Conservation (phyloP, 495 filamentous ascomycete genomes). For the Hypoxylon fragiforme region DNA sequence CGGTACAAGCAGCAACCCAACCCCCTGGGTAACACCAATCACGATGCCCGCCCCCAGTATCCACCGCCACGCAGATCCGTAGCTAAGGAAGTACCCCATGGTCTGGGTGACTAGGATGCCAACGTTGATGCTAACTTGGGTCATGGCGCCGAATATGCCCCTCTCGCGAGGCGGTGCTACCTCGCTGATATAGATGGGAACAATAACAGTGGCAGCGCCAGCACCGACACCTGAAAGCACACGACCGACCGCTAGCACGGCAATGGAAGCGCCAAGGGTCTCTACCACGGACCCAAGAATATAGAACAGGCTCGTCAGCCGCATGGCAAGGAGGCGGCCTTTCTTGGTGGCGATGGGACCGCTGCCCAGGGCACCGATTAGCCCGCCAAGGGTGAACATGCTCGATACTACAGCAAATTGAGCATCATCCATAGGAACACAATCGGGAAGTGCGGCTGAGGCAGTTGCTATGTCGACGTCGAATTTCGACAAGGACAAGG, state of each 20-base stretch:
- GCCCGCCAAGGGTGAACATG: conserved; percentile 88
- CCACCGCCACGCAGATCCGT: conserved; percentile 75
- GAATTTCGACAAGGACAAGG: conserved; percentile 29
- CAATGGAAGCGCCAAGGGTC: conserved; percentile 67
- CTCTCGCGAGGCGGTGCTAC: conserved; percentile 75
- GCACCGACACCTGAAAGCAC: conserved; percentile 81
- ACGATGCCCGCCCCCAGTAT: conserved; percentile 75
- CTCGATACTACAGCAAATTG: conserved; percentile 82
- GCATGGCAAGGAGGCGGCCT: conserved; percentile 74
- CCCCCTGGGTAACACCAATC: conserved; percentile 65
- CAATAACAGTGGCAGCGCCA: conserved; percentile 86
- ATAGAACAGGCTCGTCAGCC: conserved; percentile 73
- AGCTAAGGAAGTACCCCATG: conserved; percentile 83
- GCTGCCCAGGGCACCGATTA: conserved; percentile 77
- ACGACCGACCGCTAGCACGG: conserved; percentile 69
- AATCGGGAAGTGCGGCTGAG: conserved; percentile 62
- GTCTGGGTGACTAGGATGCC: conserved; percentile 85
- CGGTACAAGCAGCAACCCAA: conserved; percentile 69
- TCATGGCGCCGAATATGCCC: conserved; percentile 88
- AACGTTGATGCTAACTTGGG: conserved; percentile 92
- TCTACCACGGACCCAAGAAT: conserved; percentile 75
- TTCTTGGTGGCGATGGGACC: conserved; percentile 72
- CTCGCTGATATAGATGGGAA: conserved; percentile 94
- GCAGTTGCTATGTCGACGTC: conserved; percentile 19
- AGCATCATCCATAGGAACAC: conserved; percentile 76